Base-by-base conservation (phyloP, 2,329 filamentous ascomycete species). In the Diaporthe caulivora region DNA sequence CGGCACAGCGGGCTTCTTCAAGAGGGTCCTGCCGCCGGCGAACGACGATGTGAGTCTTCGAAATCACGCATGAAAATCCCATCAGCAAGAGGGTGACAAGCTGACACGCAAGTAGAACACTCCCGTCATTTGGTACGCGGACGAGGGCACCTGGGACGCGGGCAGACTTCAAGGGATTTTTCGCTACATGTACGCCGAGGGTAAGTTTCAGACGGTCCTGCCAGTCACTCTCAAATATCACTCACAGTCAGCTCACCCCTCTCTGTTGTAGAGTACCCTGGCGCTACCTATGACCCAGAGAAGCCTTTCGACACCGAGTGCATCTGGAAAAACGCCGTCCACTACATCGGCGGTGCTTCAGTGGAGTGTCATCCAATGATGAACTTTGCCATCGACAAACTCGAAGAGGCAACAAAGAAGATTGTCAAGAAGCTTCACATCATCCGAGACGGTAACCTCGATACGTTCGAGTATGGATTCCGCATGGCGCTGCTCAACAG, bases 401-500 rank as follows among this genome's bases (percentile, higher is more conserved):
- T 93, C 85, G 82, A 87, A 1, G 82, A 87, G 55, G 89, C 90
- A 0, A 82, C 86, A 1, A 81, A 84, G 4, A 83, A 85, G 1
- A 77, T 93, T 2, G 87, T 87, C 0, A 74, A 77, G 11, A 74
- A 73, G 37, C 53, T 76, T 31, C 62, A 62, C 47, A 18, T 18
- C 44, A 10, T 71, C 37, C 75, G 68, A 34, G 57, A 71, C 31
- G 49, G 67, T 53, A 71, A 79, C 31, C 68, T 80, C 29, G 62
- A 74, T 1, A 49, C 18, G 3, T 69, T 81, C 8, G 75, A 78
- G 69, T n/a, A 70, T 11, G 77, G 76, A 1, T 70, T 82, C 11
- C 72, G 64, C 9, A 37, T 60, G n/a, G 76, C 77, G 6, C 74
- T 81, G 21, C 26, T 47, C 29, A 76, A 79, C 55, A 68, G 37